phyloP scores from a whole-genome alignment of 441 rosid species.

The Jatropha multifida region DNA sequence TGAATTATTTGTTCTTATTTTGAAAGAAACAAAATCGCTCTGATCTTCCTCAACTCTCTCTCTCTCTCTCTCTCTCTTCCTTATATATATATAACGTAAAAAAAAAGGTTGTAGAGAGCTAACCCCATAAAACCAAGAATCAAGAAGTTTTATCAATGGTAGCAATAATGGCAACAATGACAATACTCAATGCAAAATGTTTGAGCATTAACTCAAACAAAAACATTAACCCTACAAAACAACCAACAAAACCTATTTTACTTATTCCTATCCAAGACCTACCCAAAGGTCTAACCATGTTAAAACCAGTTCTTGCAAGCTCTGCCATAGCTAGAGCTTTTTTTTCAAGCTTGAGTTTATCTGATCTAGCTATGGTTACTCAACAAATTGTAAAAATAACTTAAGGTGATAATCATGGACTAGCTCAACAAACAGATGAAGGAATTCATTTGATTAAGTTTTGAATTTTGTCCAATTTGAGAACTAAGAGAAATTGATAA shows the following conservation, averaged over 20 bases:
- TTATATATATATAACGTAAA: no score
- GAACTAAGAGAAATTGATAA: no score
- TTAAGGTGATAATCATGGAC: slow-evolving; percentile 14
- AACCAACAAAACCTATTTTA: slow-evolving; percentile 37
- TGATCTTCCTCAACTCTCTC: no score
- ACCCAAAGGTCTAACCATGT: slow-evolving; percentile 43
- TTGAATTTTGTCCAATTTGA: no score
- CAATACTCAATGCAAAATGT: slow-evolving; percentile 58
- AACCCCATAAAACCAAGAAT: background rate
- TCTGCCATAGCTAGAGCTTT: slow-evolving; percentile 78
- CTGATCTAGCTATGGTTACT: slow-evolving; percentile 76
- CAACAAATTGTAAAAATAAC: slow-evolving; percentile 67
- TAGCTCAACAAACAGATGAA: no score
- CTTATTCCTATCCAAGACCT: slow-evolving; percentile 38
- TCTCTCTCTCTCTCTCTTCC: no score
- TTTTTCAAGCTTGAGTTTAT: slow-evolving; percentile 60
- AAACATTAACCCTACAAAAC: slow-evolving; percentile 25
- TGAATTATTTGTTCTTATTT: no score
- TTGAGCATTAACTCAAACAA: slow-evolving; percentile 38
- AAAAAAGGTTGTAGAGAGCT: no score
- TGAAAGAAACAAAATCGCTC: no score
- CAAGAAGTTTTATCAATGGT: slow-evolving; percentile 42
- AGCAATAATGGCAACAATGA: slow-evolving; percentile 65
- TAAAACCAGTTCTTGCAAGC: slow-evolving; percentile 35
- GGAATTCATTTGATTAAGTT: no score